A percentile compares a stretch with the other conserved stretches of the same genome.
These are phyloP conservation scores for Chlorophyllum brunneum DNA, from an alignment of 768 basidiomycete genomes.

Conservation along the genomic window DNA sequence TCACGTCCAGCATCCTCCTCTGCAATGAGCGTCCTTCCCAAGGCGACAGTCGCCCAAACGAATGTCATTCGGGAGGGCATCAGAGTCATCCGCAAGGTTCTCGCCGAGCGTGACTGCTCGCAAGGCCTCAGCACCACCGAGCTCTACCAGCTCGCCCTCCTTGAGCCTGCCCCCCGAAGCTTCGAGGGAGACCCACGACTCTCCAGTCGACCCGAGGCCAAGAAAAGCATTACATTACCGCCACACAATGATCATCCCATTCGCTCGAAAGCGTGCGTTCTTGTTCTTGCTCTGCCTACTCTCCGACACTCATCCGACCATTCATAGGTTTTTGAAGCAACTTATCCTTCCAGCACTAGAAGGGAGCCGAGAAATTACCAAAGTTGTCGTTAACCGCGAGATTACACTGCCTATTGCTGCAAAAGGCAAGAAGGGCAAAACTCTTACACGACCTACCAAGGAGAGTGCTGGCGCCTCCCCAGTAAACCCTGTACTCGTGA, in stretches of 20 bases:
- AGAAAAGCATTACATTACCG: not conserved
- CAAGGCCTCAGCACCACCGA: not conserved
- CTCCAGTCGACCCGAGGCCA: not conserved
- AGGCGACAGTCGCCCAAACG: too few species aligned
- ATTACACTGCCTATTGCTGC: not conserved
- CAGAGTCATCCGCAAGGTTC: not conserved
- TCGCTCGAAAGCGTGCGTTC: too few species aligned
- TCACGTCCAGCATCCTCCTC: too few species aligned
- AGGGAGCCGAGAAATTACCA: not conserved
- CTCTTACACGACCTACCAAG: not conserved
- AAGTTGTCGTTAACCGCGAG: not conserved
- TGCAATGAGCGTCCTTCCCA: too few species aligned
- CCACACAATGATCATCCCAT: not conserved
- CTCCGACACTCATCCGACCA: not conserved
- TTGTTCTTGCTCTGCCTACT: not conserved
- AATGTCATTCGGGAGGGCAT: too few species aligned
- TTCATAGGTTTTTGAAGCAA: not conserved
- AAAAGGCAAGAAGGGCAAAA: constrained; percentile 1
- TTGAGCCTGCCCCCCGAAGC: too few species aligned
- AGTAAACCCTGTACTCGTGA: not conserved
- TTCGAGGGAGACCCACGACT: not conserved
- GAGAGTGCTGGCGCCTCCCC: not conserved
- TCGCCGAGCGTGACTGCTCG: not conserved
- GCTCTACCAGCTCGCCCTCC: too few species aligned
- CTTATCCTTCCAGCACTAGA: not conserved